Percentiles rank a stretch among this genome's conserved stretches.
Conservation (phyloP, 2,329 filamentous ascomycete species). For the Diaporthe sp. region DNA sequence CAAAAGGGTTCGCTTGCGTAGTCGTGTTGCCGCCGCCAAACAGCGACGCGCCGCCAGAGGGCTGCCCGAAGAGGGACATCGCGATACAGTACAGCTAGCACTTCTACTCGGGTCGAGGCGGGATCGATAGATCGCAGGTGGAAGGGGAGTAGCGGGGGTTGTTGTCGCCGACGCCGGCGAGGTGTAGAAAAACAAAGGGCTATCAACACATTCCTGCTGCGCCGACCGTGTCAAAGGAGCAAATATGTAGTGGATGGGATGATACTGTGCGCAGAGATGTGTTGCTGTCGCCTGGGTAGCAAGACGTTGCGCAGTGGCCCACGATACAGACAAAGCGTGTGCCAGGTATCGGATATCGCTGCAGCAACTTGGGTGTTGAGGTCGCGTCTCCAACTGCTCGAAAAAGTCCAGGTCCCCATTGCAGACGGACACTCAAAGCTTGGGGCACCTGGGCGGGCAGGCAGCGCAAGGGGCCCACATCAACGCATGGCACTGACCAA, state of each 20-base stretch:
- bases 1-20: conserved; percentile 44
- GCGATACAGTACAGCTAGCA: neutral
- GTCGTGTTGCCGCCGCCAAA: conserved; percentile 44
- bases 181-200: conserved; percentile 39
- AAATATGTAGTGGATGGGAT: neutral
- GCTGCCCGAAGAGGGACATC: conserved; percentile 42
- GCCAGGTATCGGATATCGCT: conserved; percentile 14
- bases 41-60: conserved; percentile 45
- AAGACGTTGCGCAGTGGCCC: neutral
- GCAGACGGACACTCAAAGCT: conserved; percentile 15
- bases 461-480: conserved; percentile 10
- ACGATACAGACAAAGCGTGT: neutral
- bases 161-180: conserved; percentile 7
- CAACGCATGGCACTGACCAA: conserved; percentile 1
- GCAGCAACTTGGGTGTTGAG: conserved; percentile 17
- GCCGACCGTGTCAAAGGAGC: neutral
- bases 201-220: conserved; percentile 39
- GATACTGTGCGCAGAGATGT: neutral
- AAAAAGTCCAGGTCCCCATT: conserved; percentile 26
- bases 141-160: neutral
- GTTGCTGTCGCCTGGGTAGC: neutral
- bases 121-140: conserved; percentile 3
- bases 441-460: conserved; percentile 22
- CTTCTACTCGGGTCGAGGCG: neutral
- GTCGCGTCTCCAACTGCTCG: conserved; percentile 32